phyloP scores from a whole-genome alignment of 208 protist species.

The Trypanosoma cruzi region DNA sequence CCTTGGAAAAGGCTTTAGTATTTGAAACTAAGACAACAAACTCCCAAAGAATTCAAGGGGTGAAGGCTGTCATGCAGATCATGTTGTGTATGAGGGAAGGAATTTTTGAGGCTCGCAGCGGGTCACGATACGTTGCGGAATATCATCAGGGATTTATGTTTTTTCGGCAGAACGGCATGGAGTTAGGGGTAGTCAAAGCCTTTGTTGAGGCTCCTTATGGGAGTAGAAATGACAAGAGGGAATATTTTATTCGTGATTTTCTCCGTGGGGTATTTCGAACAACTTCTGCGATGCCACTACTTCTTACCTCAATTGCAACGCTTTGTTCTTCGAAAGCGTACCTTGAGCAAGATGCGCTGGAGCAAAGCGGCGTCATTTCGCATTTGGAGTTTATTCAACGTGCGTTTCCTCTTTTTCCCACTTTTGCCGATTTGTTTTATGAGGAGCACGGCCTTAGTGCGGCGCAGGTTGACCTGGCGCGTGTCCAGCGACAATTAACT shows the following conservation, averaged over 20 bases:
- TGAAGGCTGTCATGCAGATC: constrained; percentile 15
- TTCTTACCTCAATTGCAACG: constrained; percentile 14
- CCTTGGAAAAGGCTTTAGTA: background rate
- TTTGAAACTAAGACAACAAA: background rate
- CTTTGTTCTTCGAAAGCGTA: constrained; percentile 7
- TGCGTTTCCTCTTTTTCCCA: constrained; percentile 13
- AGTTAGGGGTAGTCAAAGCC: constrained; percentile 7
- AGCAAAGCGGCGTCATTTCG: constrained; percentile 18
- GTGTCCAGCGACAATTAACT: constrained; percentile 8
- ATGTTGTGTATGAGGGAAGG: background rate
- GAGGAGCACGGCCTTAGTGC: constrained; percentile 23
- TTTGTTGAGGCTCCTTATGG: background rate
- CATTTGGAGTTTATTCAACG: constrained; percentile 20
- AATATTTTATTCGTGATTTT: constrained; percentile 25
- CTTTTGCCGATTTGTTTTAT: constrained; percentile 15
- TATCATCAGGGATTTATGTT: constrained; percentile 15
- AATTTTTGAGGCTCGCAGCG: background rate
- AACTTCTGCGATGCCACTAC: constrained; percentile 19
- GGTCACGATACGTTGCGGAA: background rate
- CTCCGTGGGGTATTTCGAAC: constrained; percentile 24
- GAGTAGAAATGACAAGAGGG: constrained; percentile 4
- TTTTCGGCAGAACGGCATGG: constrained; percentile 10
- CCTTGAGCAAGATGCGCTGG: constrained; percentile 12
- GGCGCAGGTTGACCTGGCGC: constrained; percentile 10
- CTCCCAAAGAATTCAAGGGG: constrained; percentile 13